Base-by-base conservation (phyloP, 139 green algal genomes). In the Protoeuglena noctilucae region DNA sequence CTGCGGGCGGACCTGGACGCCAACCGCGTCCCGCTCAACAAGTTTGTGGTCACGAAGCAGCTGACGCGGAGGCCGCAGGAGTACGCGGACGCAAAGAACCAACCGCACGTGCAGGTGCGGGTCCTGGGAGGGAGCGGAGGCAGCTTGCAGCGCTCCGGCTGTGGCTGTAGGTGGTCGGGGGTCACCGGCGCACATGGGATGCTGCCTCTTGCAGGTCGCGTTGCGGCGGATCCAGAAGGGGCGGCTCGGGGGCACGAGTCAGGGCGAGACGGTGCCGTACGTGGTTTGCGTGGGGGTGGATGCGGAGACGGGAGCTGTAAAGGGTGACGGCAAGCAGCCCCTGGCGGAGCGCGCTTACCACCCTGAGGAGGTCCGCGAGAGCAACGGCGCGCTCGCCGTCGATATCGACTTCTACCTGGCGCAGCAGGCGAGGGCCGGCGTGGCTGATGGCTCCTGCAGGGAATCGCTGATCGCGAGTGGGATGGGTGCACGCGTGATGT, bases 11-110 rank as follows among this genome's bases (percentile, higher is more conserved):
- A 60, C 2, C 53, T 95, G 60, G 55, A 66, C 14, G 64, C 23
- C 1, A 80, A 78, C 3, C 28, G 59, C 40, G 66, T 95, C n/a
- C 66, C 73, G 0, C 55, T 94, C 28, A 66, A 79, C 58, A 86
- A 89, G 63, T 97, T 86, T 48, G 61, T 94, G 40, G 93, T 98
- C 69, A 94, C 82, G 54, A 97, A 96, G 79, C 79, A 94, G 74
- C 81, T 98, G 26, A 96, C 90, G 34, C 94, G 94, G 73, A 57
- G 68, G 19, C 85, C 82, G 2, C 70, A 92, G 60, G 90, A 96
- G 56, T 98, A 98, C 69, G 82, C 90, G 0, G 90, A 98, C 56
- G 90, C 86, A 3, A 74, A 73, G 21, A 79, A 65, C 48, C 90
- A 98, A 74, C 79, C 90, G 39, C 90, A 98, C 62, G 90, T 98